Percentiles rank a stretch among this genome's conserved stretches.
Conservation (phyloP, 805 yeast species). For the Suhomyces sp. region DNA sequence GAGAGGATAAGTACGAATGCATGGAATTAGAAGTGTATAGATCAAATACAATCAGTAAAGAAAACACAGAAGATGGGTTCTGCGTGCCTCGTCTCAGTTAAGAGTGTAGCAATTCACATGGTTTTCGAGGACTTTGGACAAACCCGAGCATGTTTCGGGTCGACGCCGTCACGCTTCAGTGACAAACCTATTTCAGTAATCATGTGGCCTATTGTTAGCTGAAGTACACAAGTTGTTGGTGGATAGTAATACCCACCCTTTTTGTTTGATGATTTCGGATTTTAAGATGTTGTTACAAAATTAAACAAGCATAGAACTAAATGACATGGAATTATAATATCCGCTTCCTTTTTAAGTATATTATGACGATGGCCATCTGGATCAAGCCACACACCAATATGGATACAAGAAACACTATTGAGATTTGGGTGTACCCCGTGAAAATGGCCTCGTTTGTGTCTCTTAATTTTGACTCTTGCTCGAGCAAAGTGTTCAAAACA, state of each 20-base stretch:
- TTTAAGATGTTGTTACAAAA: no score
- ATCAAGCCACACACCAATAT: slow-evolving; percentile 28
- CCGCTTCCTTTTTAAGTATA: slow-evolving; percentile 27
- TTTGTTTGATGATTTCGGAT: no score
- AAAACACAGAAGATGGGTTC: no score
- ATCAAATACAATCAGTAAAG: not conserved
- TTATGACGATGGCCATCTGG: slow-evolving; percentile 30
- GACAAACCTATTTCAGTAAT: no score
- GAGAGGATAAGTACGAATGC: slow-evolving; percentile 47
- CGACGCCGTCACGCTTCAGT: no score
- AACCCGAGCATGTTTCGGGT: no score
- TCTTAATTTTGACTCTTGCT: slow-evolving; percentile 33
- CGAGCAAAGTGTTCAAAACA: slow-evolving; percentile 25
- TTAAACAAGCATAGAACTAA: slow-evolving; percentile 5
- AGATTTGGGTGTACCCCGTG: slow-evolving; percentile 28
- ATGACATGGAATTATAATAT: slow-evolving; percentile 15
- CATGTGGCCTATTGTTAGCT: no score
- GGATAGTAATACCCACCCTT: no score
- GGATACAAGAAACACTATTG: slow-evolving; percentile 23
- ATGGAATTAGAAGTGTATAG: not conserved
- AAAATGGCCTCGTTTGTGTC: slow-evolving; percentile 39
- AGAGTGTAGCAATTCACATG: no score
- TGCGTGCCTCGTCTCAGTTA: no score
- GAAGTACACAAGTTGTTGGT: no score
- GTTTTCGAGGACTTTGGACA: no score